Evolutionary conservation across 768 basidiomycete genomes (phyloP), one percentile per base, ranked within the genome.

Genomic region (Mycena olivaceomarginata): DNA sequence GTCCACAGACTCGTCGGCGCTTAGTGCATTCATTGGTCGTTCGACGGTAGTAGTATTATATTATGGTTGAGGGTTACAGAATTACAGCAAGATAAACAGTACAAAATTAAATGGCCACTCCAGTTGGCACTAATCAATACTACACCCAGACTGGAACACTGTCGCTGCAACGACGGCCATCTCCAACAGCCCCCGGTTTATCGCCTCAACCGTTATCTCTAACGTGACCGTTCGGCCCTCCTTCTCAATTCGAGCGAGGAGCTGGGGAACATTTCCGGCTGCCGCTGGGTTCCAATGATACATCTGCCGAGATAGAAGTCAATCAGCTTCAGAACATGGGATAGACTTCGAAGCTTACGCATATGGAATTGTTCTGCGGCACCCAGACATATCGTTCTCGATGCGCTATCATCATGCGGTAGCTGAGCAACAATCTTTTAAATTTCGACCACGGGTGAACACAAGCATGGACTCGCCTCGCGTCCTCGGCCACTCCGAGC

Each of bases 351-450:
- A 45, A n/a, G 2, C 74, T 45, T n/a, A 78, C 77, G 45, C 77
- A 78, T 51, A 78, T 78, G 5, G 59, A 59, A n/a, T 71, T 7
- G 12, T n/a, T 43, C 53, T 68, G 77, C 39, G 77, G 77, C 5
- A 67, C 68, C 77, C 77, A 78, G 5, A 78, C 51, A 31, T 78
- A 78, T 64, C 20, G 22, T 43, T 67, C 12, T 20, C 70, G 70
- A 18, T 59, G 10, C 0, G 66, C 67, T 8, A 18, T 18, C 77
- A 78, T 78, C 22, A 67, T 45, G 20, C 77, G 70, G 31, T 70
- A 71, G 20, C 77, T 78, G 41, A 1, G 6, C 5, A 3, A 40
- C 18, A 41, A 10, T 9, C 25, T 12, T 20, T 15, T 25, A 4
- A 31, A 70, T 20, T 39, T 73, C 31, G 56, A 12, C 18, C 5